Base-by-base conservation (phyloP, 2,329 filamentous ascomycete species). In the Truncatella angustata region DNA sequence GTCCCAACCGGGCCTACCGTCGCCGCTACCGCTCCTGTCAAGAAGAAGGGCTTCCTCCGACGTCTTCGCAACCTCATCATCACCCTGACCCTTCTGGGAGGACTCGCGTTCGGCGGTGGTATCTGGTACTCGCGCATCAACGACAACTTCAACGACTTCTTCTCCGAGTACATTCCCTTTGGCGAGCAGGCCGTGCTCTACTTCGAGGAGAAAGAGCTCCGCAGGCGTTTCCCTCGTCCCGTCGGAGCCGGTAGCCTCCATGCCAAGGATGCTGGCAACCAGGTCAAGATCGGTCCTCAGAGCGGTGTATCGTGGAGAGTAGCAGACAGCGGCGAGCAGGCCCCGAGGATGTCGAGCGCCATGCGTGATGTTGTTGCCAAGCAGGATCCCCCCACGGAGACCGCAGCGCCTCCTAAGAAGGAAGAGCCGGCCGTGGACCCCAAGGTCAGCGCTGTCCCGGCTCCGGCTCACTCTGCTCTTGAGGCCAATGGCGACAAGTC, bases 111-210 rank as follows among this genome's bases (percentile, higher is more conserved):
- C 64, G 89, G 82, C 51, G 91, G 91, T 58, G 91, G 93, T 60
- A 86, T 97, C 51, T 96, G 89, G 79, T 94, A 96, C 72, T 93
- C 94, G 51, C 85, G 96, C 58, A 81, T 94, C 71, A 96, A 88
- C 66, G 94, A 99, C 77, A 96, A 91, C 74, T 99, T 97, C 81
- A 93, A 99, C 74, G 94, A 99, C 72, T 94, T 97, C 78, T 99
- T 99, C 75, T 97, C 92, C 63, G 92, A 97, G 74, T 99, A 93
- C 70, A 75, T 99, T 16, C 94, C 94, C 20, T 96, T 89, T 61
- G 94, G 92, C 64, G 94, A 99, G 74, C 90, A 96, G 68, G 88
- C 88, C 16, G 93, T 99, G 42, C 84, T 96, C 23, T 97, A 96
- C 74, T 86, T 99, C 49, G 94, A 99, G 73, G 94, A 99, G 74